Base-by-base conservation (phyloP, 345 rosid species). In the Toxicodendron radicans region DNA sequence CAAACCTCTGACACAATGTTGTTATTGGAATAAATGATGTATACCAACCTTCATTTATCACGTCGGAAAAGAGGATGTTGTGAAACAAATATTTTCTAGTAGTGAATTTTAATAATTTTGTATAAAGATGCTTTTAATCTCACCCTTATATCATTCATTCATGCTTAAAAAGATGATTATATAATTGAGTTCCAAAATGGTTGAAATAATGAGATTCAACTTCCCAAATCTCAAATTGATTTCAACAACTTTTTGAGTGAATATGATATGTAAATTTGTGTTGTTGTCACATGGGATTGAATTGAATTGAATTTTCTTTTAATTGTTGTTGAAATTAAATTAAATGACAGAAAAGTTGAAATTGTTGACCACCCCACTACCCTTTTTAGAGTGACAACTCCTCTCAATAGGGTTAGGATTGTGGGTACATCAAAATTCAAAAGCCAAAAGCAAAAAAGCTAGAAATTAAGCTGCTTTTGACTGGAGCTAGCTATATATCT, bases 381-480 rank as follows among this genome's bases (percentile, higher is more conserved):
- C 38, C 49, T 32, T 17, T 3, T 8, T 10, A 54, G 18, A 69
- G 14, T 62, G 64, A 72, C 59, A 45, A 60, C 41, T 49, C 58
- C 5, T 43, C 16, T 13, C 2, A 62, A 12, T 27, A 48, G 53
- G 61, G 23, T 75, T 70, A 74, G 81, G 68, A 38, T 38, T 38
- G 1, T 7, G 43, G 43, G 9, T 9, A 38, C 43, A 38, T 38
- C 43, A 21, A 68, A 68, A 74, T 70, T 66, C 62, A 67, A 76
- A 72, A 54, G 32, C 7, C 9, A 7, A 38, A 38, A 38, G 1
- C 3, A 38, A 38, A 35, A 35, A 38, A 6, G 43, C 43, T 38
- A 5, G 43, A 38, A 8, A 24, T 21, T 4, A 43, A 56, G 49
- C 45, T 32, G 64, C 79, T 75, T 76, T 76, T 68, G 76, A 80